Percentiles rank a stretch among this genome's conserved stretches.
These are phyloP conservation scores for Senecio squalidus DNA, from an alignment of 140 eudicot species.

Conservation along the genomic window DNA sequence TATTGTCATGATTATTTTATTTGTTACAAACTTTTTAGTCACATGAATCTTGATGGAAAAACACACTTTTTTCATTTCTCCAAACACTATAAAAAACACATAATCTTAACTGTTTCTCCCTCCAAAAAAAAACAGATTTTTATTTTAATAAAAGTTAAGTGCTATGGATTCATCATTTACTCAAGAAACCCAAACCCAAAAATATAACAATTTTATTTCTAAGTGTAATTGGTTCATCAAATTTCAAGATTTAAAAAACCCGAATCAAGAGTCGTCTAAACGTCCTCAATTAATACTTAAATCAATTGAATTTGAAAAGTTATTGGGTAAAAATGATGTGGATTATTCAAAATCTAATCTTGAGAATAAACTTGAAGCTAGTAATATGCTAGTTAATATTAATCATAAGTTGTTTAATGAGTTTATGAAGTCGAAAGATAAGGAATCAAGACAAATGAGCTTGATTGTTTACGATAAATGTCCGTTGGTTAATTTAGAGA, in stretches of 20 bases:
- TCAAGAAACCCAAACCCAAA: conserved; percentile 21
- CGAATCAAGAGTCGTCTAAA: neutral
- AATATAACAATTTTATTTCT: conserved; percentile 39
- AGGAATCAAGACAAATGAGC: conserved; percentile 32
- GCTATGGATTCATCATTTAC: conserved; percentile 21
- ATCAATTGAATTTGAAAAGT: conserved; percentile 16
- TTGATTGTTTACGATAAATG: conserved; percentile 27
- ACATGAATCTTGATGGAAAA: too few species aligned
- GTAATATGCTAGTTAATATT: conserved; percentile 4
- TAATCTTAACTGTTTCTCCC: neutral
- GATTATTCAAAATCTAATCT: conserved; percentile 10
- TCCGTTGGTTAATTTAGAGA: conserved; percentile 45
- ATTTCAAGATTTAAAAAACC: conserved; percentile 14
- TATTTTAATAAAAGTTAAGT: too few species aligned
- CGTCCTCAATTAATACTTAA: conserved; percentile 26
- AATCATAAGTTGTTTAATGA: conserved; percentile 42
- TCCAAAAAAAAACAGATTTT: too few species aligned
- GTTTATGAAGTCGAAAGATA: conserved; percentile 19
- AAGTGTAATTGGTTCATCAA: conserved; percentile 47
- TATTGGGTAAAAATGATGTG: conserved; percentile 32
- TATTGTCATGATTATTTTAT: too few species aligned
- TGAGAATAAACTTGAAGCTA: conserved; percentile 11
- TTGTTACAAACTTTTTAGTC: too few species aligned
- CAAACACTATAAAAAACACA: neutral
- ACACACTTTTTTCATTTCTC: neutral